A percentile compares a stretch with the other conserved stretches of the same genome.
phyloP scores from a whole-genome alignment of 495 filamentous ascomycete genomes.

The Podospora pseudocomata region DNA sequence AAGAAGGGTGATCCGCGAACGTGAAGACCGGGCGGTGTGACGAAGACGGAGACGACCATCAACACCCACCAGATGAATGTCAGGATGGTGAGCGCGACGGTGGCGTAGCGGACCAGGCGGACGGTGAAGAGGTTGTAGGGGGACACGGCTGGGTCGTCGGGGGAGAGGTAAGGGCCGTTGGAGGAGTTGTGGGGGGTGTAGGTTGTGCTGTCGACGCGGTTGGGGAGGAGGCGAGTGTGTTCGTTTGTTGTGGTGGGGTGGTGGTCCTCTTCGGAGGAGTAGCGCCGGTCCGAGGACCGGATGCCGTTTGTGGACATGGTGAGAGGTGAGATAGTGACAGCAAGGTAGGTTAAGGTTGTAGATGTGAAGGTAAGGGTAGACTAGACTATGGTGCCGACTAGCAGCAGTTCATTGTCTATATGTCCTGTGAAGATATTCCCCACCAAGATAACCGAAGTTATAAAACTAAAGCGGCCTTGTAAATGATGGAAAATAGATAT shows the following conservation, averaged over 20 bases:
- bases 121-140: conserved; percentile 95
- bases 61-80: conserved; percentile 89
- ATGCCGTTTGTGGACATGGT: conserved; percentile 9
- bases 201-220: conserved; percentile 48
- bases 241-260: conserved; percentile 55
- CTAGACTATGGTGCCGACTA: neutral
- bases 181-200: conserved; percentile 86
- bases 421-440: neutral
- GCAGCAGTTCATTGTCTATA: neutral
- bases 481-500: neutral
- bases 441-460: neutral
- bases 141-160: conserved; percentile 95
- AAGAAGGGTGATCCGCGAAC: conserved; percentile 88
- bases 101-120: conserved; percentile 68
- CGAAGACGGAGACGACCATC: conserved; percentile 78
- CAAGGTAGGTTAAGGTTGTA: neutral
- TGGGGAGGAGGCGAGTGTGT: conserved; percentile 67
- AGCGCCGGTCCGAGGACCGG: conserved; percentile 5
- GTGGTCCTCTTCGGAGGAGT: conserved; percentile 12
- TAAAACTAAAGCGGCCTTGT: no score
- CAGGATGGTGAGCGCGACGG: conserved; percentile 65
- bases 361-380: neutral
- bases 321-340: neutral
- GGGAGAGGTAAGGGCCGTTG: conserved; percentile 66
- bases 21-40: conserved; percentile 80